Evolutionary conservation across 2,329 filamentous ascomycete species (phyloP), one percentile per base, ranked within the genome.

Genomic region (Xylaria digitata): DNA sequence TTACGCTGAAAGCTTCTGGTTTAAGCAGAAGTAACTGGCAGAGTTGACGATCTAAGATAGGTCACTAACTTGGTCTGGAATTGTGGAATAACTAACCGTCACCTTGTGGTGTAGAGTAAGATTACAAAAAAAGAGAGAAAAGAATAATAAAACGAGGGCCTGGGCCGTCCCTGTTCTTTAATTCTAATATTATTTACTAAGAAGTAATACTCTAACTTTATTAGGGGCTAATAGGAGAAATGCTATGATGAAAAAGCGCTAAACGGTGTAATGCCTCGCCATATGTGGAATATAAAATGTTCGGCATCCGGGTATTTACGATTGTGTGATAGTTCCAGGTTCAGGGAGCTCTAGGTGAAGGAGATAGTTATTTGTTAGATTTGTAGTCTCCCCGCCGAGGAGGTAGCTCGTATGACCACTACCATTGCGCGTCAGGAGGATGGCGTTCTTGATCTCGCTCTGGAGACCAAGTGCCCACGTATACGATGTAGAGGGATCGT

Each of bases 401-500:
- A 71, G 57, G 48, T 78, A 79, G 60, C 78, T 81, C 56, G 79
- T 81, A 61, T 82, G 80, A 0, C 80, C 80, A 50, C 75, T 72
- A 2, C 81, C 81, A 42, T 80, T 75, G 17, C 82, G 73, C 11
- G 77, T 78, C n/a, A 84, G 49, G 49, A 83, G 66, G 9, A 80
- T 75, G 9, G 74, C 72, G 34, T 78, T 79, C 48, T 73, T 70
- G 66, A 80, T 73, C 66, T 75, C 76, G 8, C 53, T 59, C 53
- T 72, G 73, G 54, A 81, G 69, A 0, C 77, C 75, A 19, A 75
- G 68, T 50, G 78, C 80, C 78, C 79, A 82, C 19, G 74, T 71
- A 58, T 79, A 78, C 26, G 76, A 76, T 1, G 81, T 82, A 40
- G 75, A 77, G 1, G 82, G 81, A 70, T 84, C 82, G 63, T 75